Evolutionary conservation across 345 rosid species (phyloP).

Genomic region (Litchi chinensis): DNA sequence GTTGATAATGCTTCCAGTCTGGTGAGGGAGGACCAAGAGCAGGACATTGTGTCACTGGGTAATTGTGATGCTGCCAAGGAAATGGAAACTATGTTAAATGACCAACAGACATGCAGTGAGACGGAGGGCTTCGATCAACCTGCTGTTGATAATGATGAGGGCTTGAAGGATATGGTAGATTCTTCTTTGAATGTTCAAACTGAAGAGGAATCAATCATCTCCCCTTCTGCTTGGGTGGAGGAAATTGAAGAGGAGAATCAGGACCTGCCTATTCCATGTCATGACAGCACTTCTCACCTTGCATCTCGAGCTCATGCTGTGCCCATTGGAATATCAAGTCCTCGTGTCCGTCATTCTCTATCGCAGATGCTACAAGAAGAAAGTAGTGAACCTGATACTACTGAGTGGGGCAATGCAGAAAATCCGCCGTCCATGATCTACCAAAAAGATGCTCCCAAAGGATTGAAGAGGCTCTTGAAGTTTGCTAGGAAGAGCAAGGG

Average conservation of each 20-base stretch:
- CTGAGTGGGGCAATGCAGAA: slow-evolving; percentile 74
- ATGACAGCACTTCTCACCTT: slow-evolving; percentile 32
- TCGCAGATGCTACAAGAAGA: slow-evolving; percentile 83
- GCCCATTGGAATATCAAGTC: slow-evolving; percentile 45
- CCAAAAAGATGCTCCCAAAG: slow-evolving; percentile 69
- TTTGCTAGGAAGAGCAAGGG: slow-evolving; percentile 72
- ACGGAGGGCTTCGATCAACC: slow-evolving; percentile 30
- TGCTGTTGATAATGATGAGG: slow-evolving; percentile 26
- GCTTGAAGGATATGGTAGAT: slow-evolving; percentile 26
- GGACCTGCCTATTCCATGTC: slow-evolving; percentile 30
- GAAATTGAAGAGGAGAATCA: slow-evolving; percentile 60
- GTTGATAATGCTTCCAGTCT: slow-evolving; percentile 28
- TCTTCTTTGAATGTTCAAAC: slow-evolving; percentile 19
- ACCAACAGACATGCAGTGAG: slow-evolving; percentile 28
- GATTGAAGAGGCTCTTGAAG: slow-evolving; percentile 69
- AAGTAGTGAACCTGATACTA: slow-evolving; percentile 55
- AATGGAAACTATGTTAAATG: slow-evolving; percentile 30
- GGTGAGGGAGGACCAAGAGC: slow-evolving; percentile 32
- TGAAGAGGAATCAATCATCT: slow-evolving; percentile 52
- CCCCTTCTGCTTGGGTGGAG: slow-evolving; percentile 68
- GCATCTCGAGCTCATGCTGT: slow-evolving; percentile 32
- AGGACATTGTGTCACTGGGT: slow-evolving; percentile 26
- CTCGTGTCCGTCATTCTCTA: slow-evolving; percentile 64
- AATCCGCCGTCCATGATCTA: slow-evolving; percentile 54
- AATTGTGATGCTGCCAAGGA: slow-evolving; percentile 26